A percentile compares a stretch with the other conserved stretches of the same genome.
These are phyloP conservation scores for Ascosphaera aggregata DNA, from an alignment of 2,329 filamentous ascomycete genomes.

Conservation along the genomic window DNA sequence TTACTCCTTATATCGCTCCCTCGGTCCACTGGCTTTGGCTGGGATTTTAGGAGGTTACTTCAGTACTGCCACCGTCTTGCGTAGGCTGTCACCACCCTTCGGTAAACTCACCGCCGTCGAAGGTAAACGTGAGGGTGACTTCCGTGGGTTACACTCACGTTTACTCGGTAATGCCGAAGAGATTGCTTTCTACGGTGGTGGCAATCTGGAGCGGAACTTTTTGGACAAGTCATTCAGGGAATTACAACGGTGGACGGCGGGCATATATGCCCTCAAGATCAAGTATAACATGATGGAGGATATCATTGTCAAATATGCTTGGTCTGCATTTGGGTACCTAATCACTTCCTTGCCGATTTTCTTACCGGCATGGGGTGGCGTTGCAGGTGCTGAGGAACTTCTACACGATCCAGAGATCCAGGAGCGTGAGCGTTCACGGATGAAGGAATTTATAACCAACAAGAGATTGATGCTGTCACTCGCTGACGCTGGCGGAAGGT, in stretches of 20 bases:
- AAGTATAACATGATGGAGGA: slow-evolving; percentile 98
- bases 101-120: slow-evolving; percentile 94
- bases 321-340: slow-evolving; percentile 93
- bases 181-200: slow-evolving; percentile 90
- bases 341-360: slow-evolving; percentile 86
- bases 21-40: slow-evolving; percentile 68
- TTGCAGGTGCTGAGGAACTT: slow-evolving; percentile 50
- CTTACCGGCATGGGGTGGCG: slow-evolving; percentile 76
- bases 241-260: slow-evolving; percentile 90
- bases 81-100: slow-evolving; percentile 78
- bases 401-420: slow-evolving; percentile 18
- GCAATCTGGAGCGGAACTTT: slow-evolving; percentile 84
- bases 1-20: slow-evolving; percentile 80
- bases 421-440: slow-evolving; percentile 56
- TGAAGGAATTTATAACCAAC: slow-evolving; percentile 98
- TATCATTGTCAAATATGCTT: slow-evolving; percentile 94
- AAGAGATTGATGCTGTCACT: slow-evolving; percentile 95
- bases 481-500: slow-evolving; percentile 82
- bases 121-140: slow-evolving; percentile 85
- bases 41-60: slow-evolving; percentile 86
- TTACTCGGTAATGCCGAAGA: slow-evolving; percentile 95
- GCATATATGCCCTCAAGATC: slow-evolving; percentile 93
- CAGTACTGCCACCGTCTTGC: slow-evolving; percentile 70
- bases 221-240: slow-evolving; percentile 82
- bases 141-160: slow-evolving; percentile 71